These are phyloP conservation scores for Clarireedia homoeocarpa DNA, from an alignment of 2,329 filamentous ascomycete genomes.

Conservation along the genomic window DNA sequence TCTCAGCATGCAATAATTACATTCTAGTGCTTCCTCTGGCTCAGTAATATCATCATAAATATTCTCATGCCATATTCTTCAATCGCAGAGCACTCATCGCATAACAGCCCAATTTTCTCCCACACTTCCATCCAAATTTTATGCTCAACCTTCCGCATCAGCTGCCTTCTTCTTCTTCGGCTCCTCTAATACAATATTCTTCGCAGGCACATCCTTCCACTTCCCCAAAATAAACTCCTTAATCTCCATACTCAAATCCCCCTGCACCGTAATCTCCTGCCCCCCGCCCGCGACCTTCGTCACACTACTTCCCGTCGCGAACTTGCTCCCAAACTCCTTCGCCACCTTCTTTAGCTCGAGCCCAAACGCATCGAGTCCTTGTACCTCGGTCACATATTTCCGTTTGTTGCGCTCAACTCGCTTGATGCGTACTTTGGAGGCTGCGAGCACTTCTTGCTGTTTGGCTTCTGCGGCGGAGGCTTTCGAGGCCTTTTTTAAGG, in stretches of 20 bases:
- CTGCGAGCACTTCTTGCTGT: constrained; percentile 68
- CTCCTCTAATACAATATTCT: constrained; percentile 90
- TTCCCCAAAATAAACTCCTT: constrained; percentile 84
- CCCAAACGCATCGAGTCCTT: constrained; percentile 82
- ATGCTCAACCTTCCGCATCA: not conserved
- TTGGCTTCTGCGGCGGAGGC: constrained; percentile 81
- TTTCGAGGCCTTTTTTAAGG: constrained; percentile 93
- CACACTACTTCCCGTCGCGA: constrained; percentile 87
- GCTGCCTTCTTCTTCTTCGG: constrained; percentile 88
- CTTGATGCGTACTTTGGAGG: constrained; percentile 83
- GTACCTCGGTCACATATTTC: constrained; percentile 92
- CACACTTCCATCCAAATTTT: not conserved
- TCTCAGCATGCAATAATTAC: too few species aligned
- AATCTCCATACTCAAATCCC: constrained; percentile 91
- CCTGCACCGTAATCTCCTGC: constrained; percentile 97
- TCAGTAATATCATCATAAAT: not conserved
- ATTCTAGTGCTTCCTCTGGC: too few species aligned
- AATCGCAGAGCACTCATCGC: not conserved
- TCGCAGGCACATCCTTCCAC: constrained; percentile 84
- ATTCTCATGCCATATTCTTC: not conserved
- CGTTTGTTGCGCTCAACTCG: constrained; percentile 97
- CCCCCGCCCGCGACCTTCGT: constrained; percentile 80
- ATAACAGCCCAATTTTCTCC: not conserved
- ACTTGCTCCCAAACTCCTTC: constrained; percentile 98
- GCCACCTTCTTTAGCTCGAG: constrained; percentile 91